Conservation (phyloP, 1,284 basidiomycete species). For the Sutorius eximius region DNA sequence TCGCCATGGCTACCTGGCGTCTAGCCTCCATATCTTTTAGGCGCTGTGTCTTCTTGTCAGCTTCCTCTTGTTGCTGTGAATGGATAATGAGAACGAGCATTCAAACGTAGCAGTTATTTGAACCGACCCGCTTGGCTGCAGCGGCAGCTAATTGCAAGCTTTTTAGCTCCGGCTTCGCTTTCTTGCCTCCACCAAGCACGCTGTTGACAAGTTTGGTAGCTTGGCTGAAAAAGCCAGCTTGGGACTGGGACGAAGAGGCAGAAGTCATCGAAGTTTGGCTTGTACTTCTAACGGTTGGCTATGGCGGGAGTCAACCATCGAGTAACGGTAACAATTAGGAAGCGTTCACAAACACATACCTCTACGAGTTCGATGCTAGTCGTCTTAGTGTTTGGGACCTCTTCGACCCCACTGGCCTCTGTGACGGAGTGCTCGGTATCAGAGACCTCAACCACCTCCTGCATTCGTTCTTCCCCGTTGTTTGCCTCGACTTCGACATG, state of each 20-base stretch:
- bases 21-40: conserved; percentile 80
- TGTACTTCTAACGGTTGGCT: conserved; percentile 36
- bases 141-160: conserved; percentile 77
- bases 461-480: conserved; percentile 32
- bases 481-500: conserved; percentile 6
- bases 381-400: conserved; percentile 39
- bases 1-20: conserved; percentile 66
- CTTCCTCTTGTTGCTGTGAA: conserved; percentile 79
- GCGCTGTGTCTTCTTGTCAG: conserved; percentile 72
- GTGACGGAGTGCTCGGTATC: conserved; percentile 34
- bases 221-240: conserved; percentile 62
- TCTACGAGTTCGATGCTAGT: conserved; percentile 43
- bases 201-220: conserved; percentile 65
- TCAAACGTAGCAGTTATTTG: background rate
- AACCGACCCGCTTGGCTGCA: conserved; percentile 78
- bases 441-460: conserved; percentile 36
- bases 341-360: conserved; percentile 23
- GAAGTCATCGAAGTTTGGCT: conserved; percentile 56
- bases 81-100: conserved; percentile 7
- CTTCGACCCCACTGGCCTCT: conserved; percentile 43
- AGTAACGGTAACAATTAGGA: background rate
- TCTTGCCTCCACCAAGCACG: conserved; percentile 62
- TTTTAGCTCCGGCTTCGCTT: conserved; percentile 73
- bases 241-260: conserved; percentile 53
- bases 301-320: conserved; percentile 4